A percentile compares a stretch with the other conserved stretches of the same genome.
Evolutionary conservation across 495 filamentous ascomycete genomes (phyloP).

Genomic region (Pseudevernia furfuracea): DNA sequence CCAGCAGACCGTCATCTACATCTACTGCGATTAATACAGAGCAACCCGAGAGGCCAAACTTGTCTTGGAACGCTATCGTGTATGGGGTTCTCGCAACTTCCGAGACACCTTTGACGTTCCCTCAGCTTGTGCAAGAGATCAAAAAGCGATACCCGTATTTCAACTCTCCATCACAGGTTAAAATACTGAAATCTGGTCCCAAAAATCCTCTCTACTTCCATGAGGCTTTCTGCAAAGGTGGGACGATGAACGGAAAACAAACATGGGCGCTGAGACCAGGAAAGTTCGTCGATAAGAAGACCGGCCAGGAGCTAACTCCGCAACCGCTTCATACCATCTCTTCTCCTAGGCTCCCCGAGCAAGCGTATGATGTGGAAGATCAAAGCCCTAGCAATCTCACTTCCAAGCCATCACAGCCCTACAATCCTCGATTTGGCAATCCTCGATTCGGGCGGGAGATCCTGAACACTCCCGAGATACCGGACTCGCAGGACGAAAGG

Average conservation of each 20-base stretch:
- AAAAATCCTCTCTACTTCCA: constrained; percentile 6
- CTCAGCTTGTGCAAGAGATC: not conserved
- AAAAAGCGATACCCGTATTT: not conserved
- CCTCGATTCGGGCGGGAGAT: not conserved
- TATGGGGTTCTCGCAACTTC: not conserved
- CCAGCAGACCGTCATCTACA: not conserved
- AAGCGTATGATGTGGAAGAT: not conserved
- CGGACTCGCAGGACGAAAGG: not conserved
- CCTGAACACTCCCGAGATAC: not conserved
- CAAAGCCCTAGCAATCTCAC: not conserved
- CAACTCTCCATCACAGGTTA: not conserved
- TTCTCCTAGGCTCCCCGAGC: not conserved
- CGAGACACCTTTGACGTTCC: not conserved
- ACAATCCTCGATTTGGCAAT: not conserved
- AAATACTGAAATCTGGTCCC: not conserved
- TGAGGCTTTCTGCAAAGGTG: constrained; percentile 7
- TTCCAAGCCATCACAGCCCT: not conserved
- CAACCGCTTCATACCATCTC: not conserved
- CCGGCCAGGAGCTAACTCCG: not conserved
- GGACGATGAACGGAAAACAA: not conserved
- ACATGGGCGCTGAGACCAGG: not conserved
- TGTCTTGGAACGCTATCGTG: constrained; percentile 1
- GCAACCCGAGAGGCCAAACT: not conserved
- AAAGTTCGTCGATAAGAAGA: constrained; percentile 1
- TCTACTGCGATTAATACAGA: not conserved